Evolutionary conservation across 2,329 filamentous ascomycete genomes (phyloP), one percentile per base, ranked within the genome.

Genomic region (Epichloe coenophiala): DNA sequence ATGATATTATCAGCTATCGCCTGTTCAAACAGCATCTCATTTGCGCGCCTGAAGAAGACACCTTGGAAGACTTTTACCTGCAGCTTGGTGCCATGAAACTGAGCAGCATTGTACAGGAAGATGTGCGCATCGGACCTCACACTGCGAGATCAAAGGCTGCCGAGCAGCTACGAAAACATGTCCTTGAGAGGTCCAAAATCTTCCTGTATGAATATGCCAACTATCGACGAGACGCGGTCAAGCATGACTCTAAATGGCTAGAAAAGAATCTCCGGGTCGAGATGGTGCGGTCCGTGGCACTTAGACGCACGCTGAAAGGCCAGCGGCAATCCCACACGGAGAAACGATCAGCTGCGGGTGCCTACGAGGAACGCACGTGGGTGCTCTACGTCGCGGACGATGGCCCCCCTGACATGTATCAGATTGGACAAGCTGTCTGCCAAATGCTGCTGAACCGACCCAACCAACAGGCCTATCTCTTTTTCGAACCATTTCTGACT

Each of bases 401-500:
- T 33, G 66, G 73, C 1, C 78, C 79, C 53, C 84, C 81, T 33
- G 89, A 97, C 62, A 80, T 94, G 62, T 97, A 95, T 63, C 89
- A 98, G 68, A 83, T 98, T 56, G 93, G 88, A 51, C 86, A 90
- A 59, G 88, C 88, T 27, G 75, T 98, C 45, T 88, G 91, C 55
- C 81, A 84, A 59, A 71, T 95, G 48, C 74, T 98, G 38, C 73
- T 98, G 45, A 80, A 80, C 48, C 80, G 88, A 21, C 89, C 91
- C 7, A 91, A 87, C 56, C 86, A 95, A 60, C 86, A 94, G 61
- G 89, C 91, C 2, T 88, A 88, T 50, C 77, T 96, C 51, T 91
- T 93, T 49, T 81, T 98, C 51, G 93, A 97, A 67, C 90, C 88
- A 49, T 84, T 98, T 55, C 71, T 98, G 38, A 91, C 86, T 52